Conservation (phyloP, 108 stramenopile species). For the Cyclotella cryptica region DNA sequence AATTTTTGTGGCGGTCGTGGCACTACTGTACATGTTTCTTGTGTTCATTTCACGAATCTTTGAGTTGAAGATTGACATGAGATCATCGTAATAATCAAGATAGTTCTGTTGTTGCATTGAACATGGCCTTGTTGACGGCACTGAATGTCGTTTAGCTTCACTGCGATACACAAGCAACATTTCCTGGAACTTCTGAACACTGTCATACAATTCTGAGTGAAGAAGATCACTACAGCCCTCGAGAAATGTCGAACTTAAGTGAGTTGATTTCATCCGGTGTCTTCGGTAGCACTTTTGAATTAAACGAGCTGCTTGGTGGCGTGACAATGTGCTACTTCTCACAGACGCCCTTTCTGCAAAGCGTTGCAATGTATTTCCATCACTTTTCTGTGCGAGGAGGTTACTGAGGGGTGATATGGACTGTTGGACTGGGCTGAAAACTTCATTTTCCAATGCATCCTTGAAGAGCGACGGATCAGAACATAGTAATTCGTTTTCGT, state of each 20-base stretch:
- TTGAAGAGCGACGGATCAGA: conserved; percentile 12
- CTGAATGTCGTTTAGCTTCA: neutral
- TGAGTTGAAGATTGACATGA: conserved; percentile 11
- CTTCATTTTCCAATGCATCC: conserved; percentile 10
- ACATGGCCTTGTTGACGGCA: neutral
- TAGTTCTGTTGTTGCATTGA: conserved; percentile 60
- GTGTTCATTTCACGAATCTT: conserved; percentile 24
- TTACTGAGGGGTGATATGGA: neutral
- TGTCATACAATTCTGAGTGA: conserved; percentile 1
- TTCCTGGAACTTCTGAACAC: conserved; percentile 7
- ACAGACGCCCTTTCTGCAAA: conserved; percentile 56
- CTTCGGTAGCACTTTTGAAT: conserved; percentile 14
- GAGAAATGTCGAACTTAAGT: neutral
- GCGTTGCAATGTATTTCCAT: conserved; percentile 46
- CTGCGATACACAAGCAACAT: neutral
- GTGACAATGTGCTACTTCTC: conserved; percentile 19
- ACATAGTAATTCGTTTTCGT: neutral
- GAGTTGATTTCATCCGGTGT: neutral
- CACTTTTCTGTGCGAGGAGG: neutral
- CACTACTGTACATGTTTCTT: neutral
- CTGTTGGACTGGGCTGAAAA: too few relatives aligned
- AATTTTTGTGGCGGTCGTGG: neutral
- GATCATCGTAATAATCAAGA: conserved; percentile 60
- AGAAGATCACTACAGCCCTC: neutral
- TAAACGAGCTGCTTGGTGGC: conserved; percentile 3